phyloP scores from a whole-genome alignment of 2,329 filamentous ascomycete genomes.

The Epichloe baconii region DNA sequence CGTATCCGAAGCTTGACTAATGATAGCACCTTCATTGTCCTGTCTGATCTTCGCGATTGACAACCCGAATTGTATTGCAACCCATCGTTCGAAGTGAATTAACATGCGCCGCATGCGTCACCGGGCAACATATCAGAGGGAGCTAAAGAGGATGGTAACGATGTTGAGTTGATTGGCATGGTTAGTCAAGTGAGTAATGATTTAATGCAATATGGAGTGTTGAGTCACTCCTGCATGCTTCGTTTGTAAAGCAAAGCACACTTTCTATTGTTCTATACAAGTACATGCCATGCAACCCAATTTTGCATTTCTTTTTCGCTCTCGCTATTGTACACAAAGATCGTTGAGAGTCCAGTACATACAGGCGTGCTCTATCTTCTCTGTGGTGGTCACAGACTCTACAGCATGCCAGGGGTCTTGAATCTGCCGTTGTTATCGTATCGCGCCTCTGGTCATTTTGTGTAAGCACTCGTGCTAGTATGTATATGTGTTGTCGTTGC shows the following conservation, averaged over 20 bases:
- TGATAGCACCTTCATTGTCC: too few relatives aligned
- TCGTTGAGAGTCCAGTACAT: not conserved
- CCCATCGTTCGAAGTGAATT: too few relatives aligned
- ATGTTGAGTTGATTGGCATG: too few relatives aligned
- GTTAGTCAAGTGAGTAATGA: too few relatives aligned
- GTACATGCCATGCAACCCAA: not conserved
- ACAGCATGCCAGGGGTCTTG: conserved; percentile 19
- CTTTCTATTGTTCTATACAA: not conserved
- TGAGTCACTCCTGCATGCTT: not conserved
- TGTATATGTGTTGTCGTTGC: not conserved
- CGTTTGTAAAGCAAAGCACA: not conserved
- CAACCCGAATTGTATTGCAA: too few relatives aligned
- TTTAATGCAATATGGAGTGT: not conserved
- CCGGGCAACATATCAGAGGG: too few relatives aligned
- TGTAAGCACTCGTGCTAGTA: not conserved
- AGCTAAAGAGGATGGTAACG: not conserved
- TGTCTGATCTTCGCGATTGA: too few relatives aligned
- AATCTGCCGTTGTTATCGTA: conserved; percentile 34
- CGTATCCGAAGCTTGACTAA: accelerated
- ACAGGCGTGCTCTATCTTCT: not conserved
- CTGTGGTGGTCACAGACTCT: conserved; percentile 5
- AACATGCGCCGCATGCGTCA: too few relatives aligned
- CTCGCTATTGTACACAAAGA: not conserved
- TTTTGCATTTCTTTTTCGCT: not conserved
- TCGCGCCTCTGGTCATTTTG: conserved; percentile 25